A percentile compares a stretch with the other conserved stretches of the same genome.
These are phyloP conservation scores for Podaxis mareebaensis DNA, from an alignment of 768 basidiomycete genomes.

Conservation along the genomic window DNA sequence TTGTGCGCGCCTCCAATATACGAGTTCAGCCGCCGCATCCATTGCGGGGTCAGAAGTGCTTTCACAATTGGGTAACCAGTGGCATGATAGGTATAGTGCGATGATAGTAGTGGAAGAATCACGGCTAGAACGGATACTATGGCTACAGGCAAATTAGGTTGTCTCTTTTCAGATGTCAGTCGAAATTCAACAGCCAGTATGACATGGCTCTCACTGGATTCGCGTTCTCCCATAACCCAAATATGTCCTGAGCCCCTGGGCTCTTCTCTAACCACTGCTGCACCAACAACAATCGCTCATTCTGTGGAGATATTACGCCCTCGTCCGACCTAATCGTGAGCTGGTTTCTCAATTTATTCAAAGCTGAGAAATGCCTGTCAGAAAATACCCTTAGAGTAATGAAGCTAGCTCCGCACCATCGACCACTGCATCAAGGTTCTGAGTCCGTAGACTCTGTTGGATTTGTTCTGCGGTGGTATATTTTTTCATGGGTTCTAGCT, in stretches of 20 bases:
- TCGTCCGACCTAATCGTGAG: conserved; percentile 55
- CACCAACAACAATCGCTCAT: conserved; percentile 59
- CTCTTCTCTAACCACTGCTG: conserved; percentile 62
- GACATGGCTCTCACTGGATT: conserved; percentile 43
- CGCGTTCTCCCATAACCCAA: conserved; percentile 58
- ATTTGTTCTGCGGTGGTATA: conserved; percentile 35
- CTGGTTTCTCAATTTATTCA: conserved; percentile 64
- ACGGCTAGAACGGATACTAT: conserved; percentile 52
- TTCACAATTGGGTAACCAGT: conserved; percentile 66
- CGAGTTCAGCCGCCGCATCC: conserved; percentile 57
- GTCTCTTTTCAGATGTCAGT: conserved; percentile 1
- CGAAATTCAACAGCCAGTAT: not conserved
- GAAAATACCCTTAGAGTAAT: conserved; percentile 3
- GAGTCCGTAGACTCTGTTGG: conserved; percentile 30
- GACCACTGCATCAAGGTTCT: conserved; percentile 32
- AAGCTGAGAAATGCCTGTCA: conserved; percentile 28
- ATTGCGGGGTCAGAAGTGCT: conserved; percentile 53
- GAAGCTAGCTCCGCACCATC: conserved; percentile 27
- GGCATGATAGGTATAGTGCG: conserved; percentile 68
- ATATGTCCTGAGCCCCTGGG: conserved; percentile 60
- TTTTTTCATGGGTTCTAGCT: conserved; percentile 12
- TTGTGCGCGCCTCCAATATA: conserved; percentile 63
- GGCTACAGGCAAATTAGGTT: not conserved
- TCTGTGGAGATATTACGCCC: conserved; percentile 46
- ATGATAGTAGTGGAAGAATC: conserved; percentile 61